phyloP scores from a whole-genome alignment of 164 flowering plant species.

The Paratinospora sagittata region DNA sequence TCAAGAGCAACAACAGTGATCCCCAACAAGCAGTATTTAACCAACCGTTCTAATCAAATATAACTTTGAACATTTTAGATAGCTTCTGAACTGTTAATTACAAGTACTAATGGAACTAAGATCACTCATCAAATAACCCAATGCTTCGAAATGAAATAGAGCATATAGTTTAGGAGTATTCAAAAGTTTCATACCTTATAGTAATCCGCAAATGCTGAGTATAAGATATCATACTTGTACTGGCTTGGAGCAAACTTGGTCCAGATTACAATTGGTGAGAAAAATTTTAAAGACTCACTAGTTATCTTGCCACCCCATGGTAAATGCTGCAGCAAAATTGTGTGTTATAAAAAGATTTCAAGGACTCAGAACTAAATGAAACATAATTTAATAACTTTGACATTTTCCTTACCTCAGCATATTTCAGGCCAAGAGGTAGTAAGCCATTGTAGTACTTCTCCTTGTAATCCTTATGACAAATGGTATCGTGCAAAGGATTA shows the following conservation, averaged over 20 bases:
- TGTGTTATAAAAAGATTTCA: constrained; percentile 22
- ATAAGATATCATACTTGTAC: constrained; percentile 45
- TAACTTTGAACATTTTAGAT: neutral
- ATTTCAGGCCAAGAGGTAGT: constrained; percentile 64
- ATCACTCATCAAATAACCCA: neutral
- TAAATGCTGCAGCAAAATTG: constrained; percentile 71
- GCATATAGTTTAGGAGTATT: neutral
- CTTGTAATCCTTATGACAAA: constrained; percentile 46
- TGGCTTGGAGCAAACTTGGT: constrained; percentile 62
- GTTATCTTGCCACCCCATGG: constrained; percentile 99
- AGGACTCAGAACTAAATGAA: neutral
- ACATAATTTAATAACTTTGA: neutral
- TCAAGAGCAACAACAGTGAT: constrained; percentile 9
- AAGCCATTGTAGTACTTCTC: constrained; percentile 68
- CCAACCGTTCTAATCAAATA: neutral
- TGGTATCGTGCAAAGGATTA: constrained; percentile 81
- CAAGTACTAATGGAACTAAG: neutral
- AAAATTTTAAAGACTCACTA: constrained; percentile 77
- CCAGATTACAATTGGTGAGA: constrained; percentile 95
- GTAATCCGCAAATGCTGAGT: constrained; percentile 77
- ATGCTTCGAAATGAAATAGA: neutral
- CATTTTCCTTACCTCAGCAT: constrained; percentile 50
- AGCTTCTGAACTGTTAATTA: neutral
- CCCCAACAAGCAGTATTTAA: neutral
- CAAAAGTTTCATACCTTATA: constrained; percentile 49